These are phyloP conservation scores for Aspergillus persii DNA, from an alignment of 2,329 filamentous ascomycete genomes.

Conservation along the genomic window DNA sequence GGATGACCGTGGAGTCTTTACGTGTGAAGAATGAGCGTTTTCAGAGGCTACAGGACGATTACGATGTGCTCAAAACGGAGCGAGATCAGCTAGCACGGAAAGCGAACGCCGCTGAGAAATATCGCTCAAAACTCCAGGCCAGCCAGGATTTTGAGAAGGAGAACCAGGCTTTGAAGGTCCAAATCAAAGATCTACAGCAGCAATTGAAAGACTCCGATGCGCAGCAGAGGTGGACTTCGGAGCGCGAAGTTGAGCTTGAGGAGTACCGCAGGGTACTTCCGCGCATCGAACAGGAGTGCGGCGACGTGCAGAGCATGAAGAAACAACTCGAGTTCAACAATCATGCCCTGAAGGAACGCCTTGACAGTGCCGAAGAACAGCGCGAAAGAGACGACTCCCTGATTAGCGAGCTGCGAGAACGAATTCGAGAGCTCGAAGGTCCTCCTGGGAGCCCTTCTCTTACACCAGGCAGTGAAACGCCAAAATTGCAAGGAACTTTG, in stretches of 20 bases:
- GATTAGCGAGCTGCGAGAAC: conserved; percentile 43
- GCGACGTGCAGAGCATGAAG: conserved; percentile 48
- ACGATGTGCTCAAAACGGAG: conserved; percentile 49
- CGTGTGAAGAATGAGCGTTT: conserved; percentile 46
- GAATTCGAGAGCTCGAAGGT: conserved; percentile 43
- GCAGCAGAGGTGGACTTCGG: conserved; percentile 39
- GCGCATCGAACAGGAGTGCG: conserved; percentile 48
- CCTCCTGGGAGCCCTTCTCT: conserved; percentile 38
- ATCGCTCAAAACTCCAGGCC: conserved; percentile 49
- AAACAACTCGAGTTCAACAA: conserved; percentile 51
- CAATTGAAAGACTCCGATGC: conserved; percentile 47
- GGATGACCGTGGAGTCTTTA: conserved; percentile 45
- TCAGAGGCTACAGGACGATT: conserved; percentile 49
- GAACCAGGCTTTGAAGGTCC: conserved; percentile 45
- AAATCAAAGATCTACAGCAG: conserved; percentile 47
- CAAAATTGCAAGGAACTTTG: conserved; percentile 39
- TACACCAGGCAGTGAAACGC: conserved; percentile 38
- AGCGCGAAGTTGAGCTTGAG: conserved; percentile 42
- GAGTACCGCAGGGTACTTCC: conserved; percentile 47
- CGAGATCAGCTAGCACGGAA: conserved; percentile 47
- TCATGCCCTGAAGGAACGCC: conserved; percentile 45
- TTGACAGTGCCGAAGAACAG: conserved; percentile 44
- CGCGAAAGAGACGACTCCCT: conserved; percentile 41
- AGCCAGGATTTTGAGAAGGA: conserved; percentile 51
- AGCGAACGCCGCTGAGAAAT: conserved; percentile 50